Base-by-base conservation (phyloP, 2,329 filamentous ascomycete genomes). In the Penicillium crustosum region DNA sequence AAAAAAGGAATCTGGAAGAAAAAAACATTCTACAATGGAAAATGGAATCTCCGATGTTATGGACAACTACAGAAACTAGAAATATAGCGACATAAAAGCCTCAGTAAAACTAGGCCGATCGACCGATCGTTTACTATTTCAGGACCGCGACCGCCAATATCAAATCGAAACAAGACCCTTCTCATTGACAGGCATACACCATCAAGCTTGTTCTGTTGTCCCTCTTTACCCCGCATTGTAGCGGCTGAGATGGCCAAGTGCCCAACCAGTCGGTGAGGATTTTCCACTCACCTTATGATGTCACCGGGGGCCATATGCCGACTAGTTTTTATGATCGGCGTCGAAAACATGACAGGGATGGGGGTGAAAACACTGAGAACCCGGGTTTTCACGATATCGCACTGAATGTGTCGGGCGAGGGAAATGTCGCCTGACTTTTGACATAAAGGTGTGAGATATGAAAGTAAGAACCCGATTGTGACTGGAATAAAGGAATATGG, bases 211-310 rank as follows among this genome's bases (percentile, higher is more conserved):
- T 48, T 31, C 17, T 3, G 21, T n/a, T 27, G 2, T 19, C 15
- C 19, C 1, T 21, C 15, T 36, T 23, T 42, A 57, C 60, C 60
- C 57, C 52, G 45, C 49, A 58, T 35, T 35, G 6, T 29, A 35
- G 38, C 58, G 21, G 50, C 4, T 55, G 42, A 58, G 43, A 54
- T 42, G 42, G 15, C 17, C 17, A 21, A 57, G n/a, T 29, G 39
- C 29, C 41, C 38, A 36, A 45, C 49, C 53, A 57, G 56, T 61
- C 61, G 57, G 60, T 60, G 59, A 60, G 48, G 29, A 39, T 29
- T 39, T 36, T 25, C 25, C 38, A 33, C 23, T 49, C 21, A 12
- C 2, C 31, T 12, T 48, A 55, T 62, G 61, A 62, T 62, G 57
- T 60, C 57, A 62, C 49, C 6, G 33, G 21, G n/a, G n/a, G 31